Evolutionary conservation across 2,329 filamentous ascomycete genomes (phyloP).

Genomic region (Biscogniauxia mediterranea): DNA sequence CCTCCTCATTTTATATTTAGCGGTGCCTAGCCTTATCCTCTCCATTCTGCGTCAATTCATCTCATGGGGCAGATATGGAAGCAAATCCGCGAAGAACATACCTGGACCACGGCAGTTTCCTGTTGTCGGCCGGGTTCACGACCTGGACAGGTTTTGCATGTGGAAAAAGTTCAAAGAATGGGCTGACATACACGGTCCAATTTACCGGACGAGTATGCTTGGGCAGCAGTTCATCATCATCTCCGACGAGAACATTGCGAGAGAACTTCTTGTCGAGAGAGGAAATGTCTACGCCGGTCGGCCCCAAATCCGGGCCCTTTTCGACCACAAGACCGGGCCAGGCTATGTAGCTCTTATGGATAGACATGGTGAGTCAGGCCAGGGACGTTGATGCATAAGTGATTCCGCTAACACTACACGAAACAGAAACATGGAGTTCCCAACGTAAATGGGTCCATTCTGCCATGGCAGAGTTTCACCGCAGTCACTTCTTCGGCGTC

Average conservation of each 20-base stretch:
- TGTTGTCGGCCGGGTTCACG: constrained; percentile 48
- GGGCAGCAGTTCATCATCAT: constrained; percentile 38
- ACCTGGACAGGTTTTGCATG: constrained; percentile 44
- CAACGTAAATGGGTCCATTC: constrained; percentile 53
- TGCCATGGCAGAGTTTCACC: constrained; percentile 42
- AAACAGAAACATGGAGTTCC: constrained; percentile 46
- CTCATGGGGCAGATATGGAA: constrained; percentile 33
- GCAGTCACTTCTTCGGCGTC: constrained; percentile 46
- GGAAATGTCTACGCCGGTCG: constrained; percentile 50
- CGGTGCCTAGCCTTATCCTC: constrained; percentile 44
- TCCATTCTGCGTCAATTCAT: constrained; percentile 40
- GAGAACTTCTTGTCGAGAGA: constrained; percentile 48
- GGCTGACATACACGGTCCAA: constrained; percentile 31
- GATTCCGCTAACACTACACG: background rate
- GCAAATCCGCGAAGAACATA: constrained; percentile 32
- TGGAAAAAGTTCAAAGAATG: constrained; percentile 48
- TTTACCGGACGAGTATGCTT: constrained; percentile 33
- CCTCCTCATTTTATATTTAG: constrained; percentile 43
- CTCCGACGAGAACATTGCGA: constrained; percentile 47
- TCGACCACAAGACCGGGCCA: constrained; percentile 48
- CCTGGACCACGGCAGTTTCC: constrained; percentile 48
- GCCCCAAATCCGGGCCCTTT: constrained; percentile 49
- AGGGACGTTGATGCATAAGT: background rate
- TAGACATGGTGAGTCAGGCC: constrained; percentile 40
- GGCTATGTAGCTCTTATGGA: constrained; percentile 52